Evolutionary conservation across 169 alveolate species (phyloP).

Genomic region (Fabrea salina): DNA sequence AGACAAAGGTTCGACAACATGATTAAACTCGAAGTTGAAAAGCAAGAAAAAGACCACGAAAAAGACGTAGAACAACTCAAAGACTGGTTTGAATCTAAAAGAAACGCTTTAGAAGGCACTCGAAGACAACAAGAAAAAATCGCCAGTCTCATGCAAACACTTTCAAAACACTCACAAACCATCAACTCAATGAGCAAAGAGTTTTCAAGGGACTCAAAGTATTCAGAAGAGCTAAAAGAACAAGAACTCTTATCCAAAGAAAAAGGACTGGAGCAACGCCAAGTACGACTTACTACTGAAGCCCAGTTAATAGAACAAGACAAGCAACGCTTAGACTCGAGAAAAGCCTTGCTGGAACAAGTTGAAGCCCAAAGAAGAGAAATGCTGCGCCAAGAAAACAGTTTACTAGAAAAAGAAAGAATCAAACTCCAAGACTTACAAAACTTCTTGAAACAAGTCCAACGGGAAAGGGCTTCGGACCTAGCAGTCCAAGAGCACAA

Average conservation of each 20-base stretch:
- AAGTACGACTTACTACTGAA: not conserved
- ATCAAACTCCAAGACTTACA: not conserved
- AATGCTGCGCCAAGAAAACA: not conserved
- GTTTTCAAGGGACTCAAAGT: not conserved
- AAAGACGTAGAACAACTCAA: not conserved
- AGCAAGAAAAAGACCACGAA: not conserved
- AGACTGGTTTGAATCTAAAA: constrained; percentile 8
- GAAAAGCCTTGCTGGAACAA: not conserved
- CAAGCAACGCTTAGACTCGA: not conserved
- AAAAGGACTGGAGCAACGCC: not conserved
- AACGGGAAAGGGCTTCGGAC: not conserved
- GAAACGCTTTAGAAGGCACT: not conserved
- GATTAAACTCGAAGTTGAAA: not conserved
- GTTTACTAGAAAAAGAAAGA: not conserved
- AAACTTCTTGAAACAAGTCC: not conserved
- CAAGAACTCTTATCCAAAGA: constrained; percentile 13
- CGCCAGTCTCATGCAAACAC: not conserved
- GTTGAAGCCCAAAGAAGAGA: not conserved
- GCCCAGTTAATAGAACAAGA: not conserved
- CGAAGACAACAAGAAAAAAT: not conserved
- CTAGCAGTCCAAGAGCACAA: not conserved
- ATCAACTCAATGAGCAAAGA: not conserved
- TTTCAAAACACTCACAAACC: not conserved
- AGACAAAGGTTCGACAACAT: not conserved
- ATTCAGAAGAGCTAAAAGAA: not conserved